A percentile compares a stretch with the other conserved stretches of the same genome.
These are phyloP conservation scores for Scortechinia acanthostroma DNA, from an alignment of 2,329 filamentous ascomycete species.

Conservation along the genomic window DNA sequence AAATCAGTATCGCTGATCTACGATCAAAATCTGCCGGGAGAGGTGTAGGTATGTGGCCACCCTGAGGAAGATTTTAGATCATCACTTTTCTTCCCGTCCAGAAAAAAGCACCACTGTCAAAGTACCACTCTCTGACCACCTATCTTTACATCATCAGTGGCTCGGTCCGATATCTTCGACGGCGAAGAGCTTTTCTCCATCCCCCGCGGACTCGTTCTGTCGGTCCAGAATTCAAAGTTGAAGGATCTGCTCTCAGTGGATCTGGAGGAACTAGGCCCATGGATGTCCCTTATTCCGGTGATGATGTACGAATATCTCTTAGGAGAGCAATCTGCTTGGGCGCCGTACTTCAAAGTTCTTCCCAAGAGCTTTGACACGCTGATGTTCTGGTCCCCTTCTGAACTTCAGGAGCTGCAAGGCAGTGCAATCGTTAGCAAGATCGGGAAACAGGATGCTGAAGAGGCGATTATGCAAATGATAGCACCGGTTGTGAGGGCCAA, in stretches of 20 bases:
- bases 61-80: too few relatives aligned
- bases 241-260: conserved; percentile 45
- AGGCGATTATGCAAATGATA: conserved; percentile 53
- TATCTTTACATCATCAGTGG: conserved; percentile 46
- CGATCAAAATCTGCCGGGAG: not conserved
- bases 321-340: conserved; percentile 60
- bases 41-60: not conserved
- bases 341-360: conserved; percentile 70
- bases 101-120: too few relatives aligned
- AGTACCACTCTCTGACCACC: too few relatives aligned
- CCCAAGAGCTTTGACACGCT: conserved; percentile 71
- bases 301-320: conserved; percentile 71
- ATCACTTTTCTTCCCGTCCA: too few relatives aligned
- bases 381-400: conserved; percentile 77
- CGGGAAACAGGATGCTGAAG: conserved; percentile 65
- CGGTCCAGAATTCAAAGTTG: conserved; percentile 65
- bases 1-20: not conserved
- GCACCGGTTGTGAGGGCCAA: conserved; percentile 39
- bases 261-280: conserved; percentile 42
- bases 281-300: conserved; percentile 61
- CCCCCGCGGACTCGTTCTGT: conserved; percentile 66
- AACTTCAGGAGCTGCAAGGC: conserved; percentile 68
- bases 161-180: conserved; percentile 59
- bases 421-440: conserved; percentile 73
- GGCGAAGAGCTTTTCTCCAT: conserved; percentile 78